These are phyloP conservation scores for Calonectria pseudoreteaudii DNA, from an alignment of 2,329 filamentous ascomycete genomes.

Conservation along the genomic window DNA sequence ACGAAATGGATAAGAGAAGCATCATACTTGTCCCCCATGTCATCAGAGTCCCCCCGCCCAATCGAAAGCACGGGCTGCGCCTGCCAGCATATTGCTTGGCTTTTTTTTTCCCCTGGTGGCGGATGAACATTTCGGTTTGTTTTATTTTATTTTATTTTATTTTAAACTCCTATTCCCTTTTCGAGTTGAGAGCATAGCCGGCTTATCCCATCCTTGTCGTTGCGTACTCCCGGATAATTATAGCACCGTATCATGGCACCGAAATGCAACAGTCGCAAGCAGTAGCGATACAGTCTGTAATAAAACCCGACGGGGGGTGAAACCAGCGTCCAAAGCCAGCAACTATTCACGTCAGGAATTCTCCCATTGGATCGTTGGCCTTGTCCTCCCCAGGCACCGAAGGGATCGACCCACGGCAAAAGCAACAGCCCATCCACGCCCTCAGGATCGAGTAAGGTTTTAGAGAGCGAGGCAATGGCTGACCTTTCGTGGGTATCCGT, in stretches of 20 bases:
- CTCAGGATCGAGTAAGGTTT: conserved; percentile 4
- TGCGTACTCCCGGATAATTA: conserved; percentile 10
- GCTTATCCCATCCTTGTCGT: conserved; percentile 6
- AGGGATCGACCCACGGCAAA: conserved; percentile 28
- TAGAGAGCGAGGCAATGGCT: conserved; percentile 5
- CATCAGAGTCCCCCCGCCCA: conserved; percentile 1
- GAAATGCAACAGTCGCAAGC: background rate
- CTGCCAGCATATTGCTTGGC: background rate
- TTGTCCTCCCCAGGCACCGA: conserved; percentile 26
- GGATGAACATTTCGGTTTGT: background rate
- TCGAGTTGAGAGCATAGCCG: conserved; percentile 3
- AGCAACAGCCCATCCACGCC: conserved; percentile 26
- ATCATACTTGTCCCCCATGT: conserved; percentile 12
- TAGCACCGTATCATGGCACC: background rate
- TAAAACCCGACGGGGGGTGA: background rate
- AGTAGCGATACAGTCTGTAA: background rate
- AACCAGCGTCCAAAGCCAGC: conserved; percentile 10
- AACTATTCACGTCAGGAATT: conserved; percentile 14
- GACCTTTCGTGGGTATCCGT: conserved; percentile 6
- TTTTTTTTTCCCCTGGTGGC: background rate
- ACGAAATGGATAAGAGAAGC: conserved; percentile 30
- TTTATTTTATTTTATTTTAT: background rate
- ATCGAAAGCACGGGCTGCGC: background rate
- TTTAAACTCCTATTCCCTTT: background rate
- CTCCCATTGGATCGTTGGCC: conserved; percentile 33